These are phyloP conservation scores for Leccinum obscurum DNA, from an alignment of 768 basidiomycete genomes.

Conservation along the genomic window DNA sequence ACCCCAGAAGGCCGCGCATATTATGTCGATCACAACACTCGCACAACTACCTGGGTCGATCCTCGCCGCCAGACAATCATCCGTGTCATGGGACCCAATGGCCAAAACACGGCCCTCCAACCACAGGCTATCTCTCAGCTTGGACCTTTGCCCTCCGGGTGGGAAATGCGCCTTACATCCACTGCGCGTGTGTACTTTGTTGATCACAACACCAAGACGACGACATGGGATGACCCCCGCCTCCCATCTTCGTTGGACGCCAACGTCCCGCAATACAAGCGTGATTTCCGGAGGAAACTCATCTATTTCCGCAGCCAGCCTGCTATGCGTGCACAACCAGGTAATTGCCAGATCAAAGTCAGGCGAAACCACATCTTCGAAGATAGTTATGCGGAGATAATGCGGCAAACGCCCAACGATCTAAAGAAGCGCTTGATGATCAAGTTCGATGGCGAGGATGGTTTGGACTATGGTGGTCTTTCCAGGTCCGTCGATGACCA, in stretches of 20 bases:
- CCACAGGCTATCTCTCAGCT: conserved; percentile 96
- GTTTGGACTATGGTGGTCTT: conserved; percentile 96
- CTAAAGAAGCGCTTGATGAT: conserved; percentile 99
- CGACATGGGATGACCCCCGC: conserved; percentile 99
- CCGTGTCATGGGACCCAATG: conserved; percentile 93
- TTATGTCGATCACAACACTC: conserved; percentile 99
- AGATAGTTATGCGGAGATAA: conserved; percentile 99
- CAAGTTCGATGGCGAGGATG: conserved; percentile 99
- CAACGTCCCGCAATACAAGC: conserved; percentile 99
- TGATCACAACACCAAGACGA: conserved; percentile 99
- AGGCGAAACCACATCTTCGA: conserved; percentile 98
- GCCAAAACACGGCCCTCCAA: conserved; percentile 84
- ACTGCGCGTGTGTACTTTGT: conserved; percentile 99
- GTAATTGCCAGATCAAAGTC: conserved; percentile 99
- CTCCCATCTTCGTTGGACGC: conserved; percentile 92
- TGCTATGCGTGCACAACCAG: conserved; percentile 95
- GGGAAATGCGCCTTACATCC: conserved; percentile 99
- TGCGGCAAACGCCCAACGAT: conserved; percentile 98
- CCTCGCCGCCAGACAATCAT: conserved; percentile 96
- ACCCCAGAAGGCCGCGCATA: conserved; percentile 98
- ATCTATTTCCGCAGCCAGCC: conserved; percentile 99
- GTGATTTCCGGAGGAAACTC: conserved; percentile 97
- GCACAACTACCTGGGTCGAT: conserved; percentile 99
- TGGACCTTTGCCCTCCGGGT: conserved; percentile 94
- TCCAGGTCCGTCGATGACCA: conserved; percentile 64